Evolutionary conservation across 768 basidiomycete genomes (phyloP), one percentile per base, ranked within the genome.

Genomic region (Epithele typhae): DNA sequence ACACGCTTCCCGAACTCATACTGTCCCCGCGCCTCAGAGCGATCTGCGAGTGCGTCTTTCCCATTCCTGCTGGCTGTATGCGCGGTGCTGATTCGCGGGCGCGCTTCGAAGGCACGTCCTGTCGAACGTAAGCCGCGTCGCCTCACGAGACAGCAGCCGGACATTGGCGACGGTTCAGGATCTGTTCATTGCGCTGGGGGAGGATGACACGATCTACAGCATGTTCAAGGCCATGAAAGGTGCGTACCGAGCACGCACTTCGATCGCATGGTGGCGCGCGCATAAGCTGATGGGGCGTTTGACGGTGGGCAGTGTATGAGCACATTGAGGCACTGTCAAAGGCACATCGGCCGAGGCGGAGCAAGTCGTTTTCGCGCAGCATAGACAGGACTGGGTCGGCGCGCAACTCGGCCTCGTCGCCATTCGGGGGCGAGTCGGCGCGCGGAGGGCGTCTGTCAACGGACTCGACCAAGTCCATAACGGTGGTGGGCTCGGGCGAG

Each of bases 141-240:
- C 84, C 12, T 81, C 88, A 37, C 81, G 92, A 44, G 90, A 94
- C 64, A 89, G 91, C 54, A 85, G 86, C 58, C 79, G 85, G 40
- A 76, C 84, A 3, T 71, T 69, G 19, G 93, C 92, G 19, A 83
- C 80, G 9, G 72, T 79, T 8, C 81, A 88, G 49, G 92, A 96
- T 64, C 69, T 97, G 37, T 93, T 92, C 63, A 75, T 82, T 15
- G 92, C 92, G 1, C 72, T 96, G 14, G 92, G 90, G 51, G 94
- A 96, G 67, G 94, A 96, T 65, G 84, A 89, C 55, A 73, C 82
- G 39, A 78, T 95, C 39, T 96, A 92, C 68, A 78, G 77, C 22
- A 74, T 88, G 49, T 93, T 94, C 68, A 89, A 82, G 66, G 74
- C 77, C 19, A 88, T 94, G 87, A 79, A 87, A 71, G 87, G 93